Conservation (phyloP, 176 grass and related monocot genomes). For the Lolium multiflorum region DNA sequence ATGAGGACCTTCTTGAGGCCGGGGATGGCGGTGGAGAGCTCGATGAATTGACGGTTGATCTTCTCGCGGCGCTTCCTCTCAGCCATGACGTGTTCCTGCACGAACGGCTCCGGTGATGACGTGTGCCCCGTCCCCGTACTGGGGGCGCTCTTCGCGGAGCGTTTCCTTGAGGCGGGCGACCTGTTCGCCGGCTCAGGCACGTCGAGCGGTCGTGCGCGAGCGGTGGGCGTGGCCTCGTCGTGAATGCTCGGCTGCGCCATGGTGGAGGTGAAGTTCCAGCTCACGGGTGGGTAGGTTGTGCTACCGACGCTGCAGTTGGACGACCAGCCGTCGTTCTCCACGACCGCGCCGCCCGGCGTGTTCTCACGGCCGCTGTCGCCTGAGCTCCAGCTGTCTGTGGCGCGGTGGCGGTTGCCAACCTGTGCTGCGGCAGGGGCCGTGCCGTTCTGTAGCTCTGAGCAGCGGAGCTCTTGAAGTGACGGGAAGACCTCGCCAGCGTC, state of each 20-base stretch:
- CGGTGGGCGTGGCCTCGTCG: slow-evolving; percentile 23
- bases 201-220: neutral
- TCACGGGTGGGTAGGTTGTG: slow-evolving; percentile 14
- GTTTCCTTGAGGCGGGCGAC: slow-evolving; percentile 14
- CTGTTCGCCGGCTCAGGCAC: neutral
- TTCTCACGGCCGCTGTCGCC: slow-evolving; percentile 18
- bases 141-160: neutral
- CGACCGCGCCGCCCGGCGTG: neutral
- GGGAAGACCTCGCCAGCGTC: slow-evolving; percentile 15
- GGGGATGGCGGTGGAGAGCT: slow-evolving; percentile 75
- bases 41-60: slow-evolving; percentile 77
- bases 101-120: neutral
- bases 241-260: slow-evolving; percentile 30
- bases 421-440: neutral
- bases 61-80: slow-evolving; percentile 79
- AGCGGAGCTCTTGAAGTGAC: slow-evolving; percentile 36
- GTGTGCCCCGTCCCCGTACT: neutral
- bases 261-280: slow-evolving; percentile 51
- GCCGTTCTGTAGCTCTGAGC: slow-evolving; percentile 16
- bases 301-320: slow-evolving; percentile 12
- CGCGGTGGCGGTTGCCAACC: neutral
- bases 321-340: slow-evolving; percentile 42
- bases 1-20: slow-evolving; percentile 76
- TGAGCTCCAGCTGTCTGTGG: slow-evolving; percentile 49
- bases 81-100: slow-evolving; percentile 73